Base-by-base conservation (phyloP, 2,329 filamentous ascomycete species). In the Arthrobotrys entomopaga region DNA sequence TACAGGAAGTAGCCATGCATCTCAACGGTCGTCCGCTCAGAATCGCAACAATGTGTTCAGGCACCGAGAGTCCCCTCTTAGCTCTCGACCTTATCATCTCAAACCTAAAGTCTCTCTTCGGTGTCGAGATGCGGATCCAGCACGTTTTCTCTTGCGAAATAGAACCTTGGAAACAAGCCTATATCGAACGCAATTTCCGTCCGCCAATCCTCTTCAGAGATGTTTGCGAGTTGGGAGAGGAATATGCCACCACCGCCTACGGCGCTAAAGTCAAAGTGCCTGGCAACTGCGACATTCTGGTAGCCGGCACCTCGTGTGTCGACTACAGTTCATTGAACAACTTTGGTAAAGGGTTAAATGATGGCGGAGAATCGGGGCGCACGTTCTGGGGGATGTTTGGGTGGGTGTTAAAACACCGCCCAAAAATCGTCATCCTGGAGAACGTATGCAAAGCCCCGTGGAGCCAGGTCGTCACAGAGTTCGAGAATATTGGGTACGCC, bases 221-320 rank as follows among this genome's bases (percentile, higher is more conserved):
- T 80, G 84, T 89, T 1, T 80, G 81, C 6, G 86, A 90, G 74
- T 81, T 90, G 60, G 82, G 84, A 78, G 81, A 70, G 26, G 58
- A 71, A 40, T 66, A 42, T 52, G 88, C 87, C 0, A 88, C 85
- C 19, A 93, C 90, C 0, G 89, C 89, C 0, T 89, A 89, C 78
- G 91, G 91, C 2, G 85, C 85, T 6, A 81, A 84, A 56, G 83
- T 83, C 3, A 60, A 80, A 0, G 86, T 92, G 0, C 90, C 90
- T 0, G 80, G 80, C 0, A 79, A 85, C 10, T 80, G 88, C 0
- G 89, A 93, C 76, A 79, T 94, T 0, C 81, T 94, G 0, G 82
- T 93, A 50, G 89, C 89, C 5, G 91, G 91, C 0, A 91, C 89
- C 48, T 89, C 90, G 0, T 95, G 91, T 77, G 89, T 91, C 1